Conservation (phyloP, 192 early-diverging fungal genomes). For the Bifiguratus adelaidae region DNA sequence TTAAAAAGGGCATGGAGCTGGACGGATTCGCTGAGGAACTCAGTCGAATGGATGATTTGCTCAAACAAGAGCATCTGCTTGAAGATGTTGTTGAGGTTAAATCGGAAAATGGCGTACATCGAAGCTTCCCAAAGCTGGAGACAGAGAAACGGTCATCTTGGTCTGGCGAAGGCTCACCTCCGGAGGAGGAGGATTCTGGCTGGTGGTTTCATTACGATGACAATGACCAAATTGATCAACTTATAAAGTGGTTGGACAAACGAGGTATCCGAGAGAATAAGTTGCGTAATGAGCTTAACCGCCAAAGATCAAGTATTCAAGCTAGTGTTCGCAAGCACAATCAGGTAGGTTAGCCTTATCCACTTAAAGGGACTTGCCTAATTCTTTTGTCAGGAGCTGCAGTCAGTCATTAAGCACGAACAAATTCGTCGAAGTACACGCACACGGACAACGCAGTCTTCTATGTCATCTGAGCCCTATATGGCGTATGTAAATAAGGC, state of each 20-base stretch:
- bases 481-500: too few species aligned
- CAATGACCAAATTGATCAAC: slow-evolving; percentile 49
- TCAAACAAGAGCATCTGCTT: background rate
- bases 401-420: too few species aligned
- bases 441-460: too few species aligned
- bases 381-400: too few species aligned
- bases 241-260: slow-evolving; percentile 66
- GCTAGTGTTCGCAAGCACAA: slow-evolving; percentile 44
- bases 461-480: background rate
- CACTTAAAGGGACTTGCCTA: too few species aligned
- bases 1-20: slow-evolving; percentile 14
- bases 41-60: background rate
- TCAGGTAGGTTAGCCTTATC: slow-evolving; percentile 15
- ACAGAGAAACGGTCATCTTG: background rate
- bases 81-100: background rate
- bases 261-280: slow-evolving; percentile 65
- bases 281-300: slow-evolving; percentile 46
- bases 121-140: too few species aligned
- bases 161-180: background rate
- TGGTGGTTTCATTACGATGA: slow-evolving; percentile 39
- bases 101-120: background rate
- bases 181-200: background rate
- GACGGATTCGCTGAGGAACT: slow-evolving; percentile 18
- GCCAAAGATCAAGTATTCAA: slow-evolving; percentile 25
- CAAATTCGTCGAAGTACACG: too few species aligned